Percentiles rank a stretch among this genome's conserved stretches.
phyloP scores from a whole-genome alignment of 129 eudicot genomes.

The Flaveria linearis region DNA sequence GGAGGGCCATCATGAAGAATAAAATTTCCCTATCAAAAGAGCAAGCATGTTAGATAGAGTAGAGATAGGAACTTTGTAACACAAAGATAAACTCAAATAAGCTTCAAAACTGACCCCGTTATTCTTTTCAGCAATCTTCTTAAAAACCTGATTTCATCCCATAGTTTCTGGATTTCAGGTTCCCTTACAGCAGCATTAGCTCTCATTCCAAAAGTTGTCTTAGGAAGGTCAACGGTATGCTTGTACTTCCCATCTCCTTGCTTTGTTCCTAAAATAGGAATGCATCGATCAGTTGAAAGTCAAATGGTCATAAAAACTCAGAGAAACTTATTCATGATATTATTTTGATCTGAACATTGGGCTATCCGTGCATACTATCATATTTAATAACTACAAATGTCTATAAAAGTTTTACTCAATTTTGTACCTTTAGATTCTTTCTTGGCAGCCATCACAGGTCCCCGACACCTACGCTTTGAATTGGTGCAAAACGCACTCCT shows the following conservation, averaged over 20 bases:
- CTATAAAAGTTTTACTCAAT: conserved; percentile 17
- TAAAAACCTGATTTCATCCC: conserved; percentile 97
- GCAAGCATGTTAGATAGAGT: conserved; percentile 30
- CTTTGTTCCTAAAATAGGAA: conserved; percentile 48
- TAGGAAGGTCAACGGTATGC: conserved; percentile 88
- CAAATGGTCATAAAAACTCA: background rate
- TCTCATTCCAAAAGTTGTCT: conserved; percentile 74
- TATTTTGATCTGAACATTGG: background rate
- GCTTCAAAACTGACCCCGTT: conserved; percentile 62
- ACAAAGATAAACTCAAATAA: background rate
- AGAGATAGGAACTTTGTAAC: conserved; percentile 7
- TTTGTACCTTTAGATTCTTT: conserved; percentile 72
- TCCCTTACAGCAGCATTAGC: conserved; percentile 91
- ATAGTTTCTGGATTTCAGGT: conserved; percentile 93
- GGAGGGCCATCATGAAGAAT: conserved; percentile 99
- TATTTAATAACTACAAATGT: background rate
- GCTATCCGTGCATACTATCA: background rate
- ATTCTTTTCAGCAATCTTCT: conserved; percentile 71
- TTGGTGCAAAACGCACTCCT: conserved; percentile 47
- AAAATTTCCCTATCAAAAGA: conserved; percentile 64
- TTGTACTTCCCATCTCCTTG: conserved; percentile 92
- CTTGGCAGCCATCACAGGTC: conserved; percentile 94
- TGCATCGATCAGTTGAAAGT: conserved; percentile 7
- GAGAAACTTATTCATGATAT: background rate
- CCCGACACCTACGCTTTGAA: conserved; percentile 82